Evolutionary conservation across 495 filamentous ascomycete genomes (phyloP).

Genomic region (Tuber indicum): DNA sequence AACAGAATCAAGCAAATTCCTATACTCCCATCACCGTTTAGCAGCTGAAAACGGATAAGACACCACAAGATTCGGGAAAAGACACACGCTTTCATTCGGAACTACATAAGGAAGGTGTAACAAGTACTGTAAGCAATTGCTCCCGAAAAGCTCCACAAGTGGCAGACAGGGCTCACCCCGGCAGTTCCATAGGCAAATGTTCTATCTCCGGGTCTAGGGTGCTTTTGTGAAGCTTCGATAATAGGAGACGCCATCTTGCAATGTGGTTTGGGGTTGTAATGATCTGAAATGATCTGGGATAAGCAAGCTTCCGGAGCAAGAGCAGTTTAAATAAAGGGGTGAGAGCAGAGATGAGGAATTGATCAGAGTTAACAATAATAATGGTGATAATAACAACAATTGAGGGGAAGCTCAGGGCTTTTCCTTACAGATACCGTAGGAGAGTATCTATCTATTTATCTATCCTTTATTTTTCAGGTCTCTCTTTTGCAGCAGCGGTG

Average conservation of each 20-base stretch:
- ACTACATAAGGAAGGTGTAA: constrained; percentile 46
- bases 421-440: background rate
- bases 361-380: background rate
- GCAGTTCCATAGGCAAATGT: constrained; percentile 92
- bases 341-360: background rate
- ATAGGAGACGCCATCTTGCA: constrained; percentile 45
- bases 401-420: background rate
- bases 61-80: constrained; percentile 40
- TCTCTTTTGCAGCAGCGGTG: background rate
- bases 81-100: constrained; percentile 72
- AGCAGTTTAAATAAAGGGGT: background rate
- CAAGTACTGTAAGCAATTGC: constrained; percentile 31
- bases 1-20: constrained; percentile 73
- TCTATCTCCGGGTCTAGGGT: constrained; percentile 60
- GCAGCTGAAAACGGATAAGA: constrained; percentile 19
- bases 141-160: constrained; percentile 17
- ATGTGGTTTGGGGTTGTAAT: background rate
- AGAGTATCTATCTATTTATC: background rate
- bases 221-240: constrained; percentile 57
- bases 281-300: background rate
- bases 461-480: background rate
- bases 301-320: background rate
- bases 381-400: background rate
- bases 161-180: constrained; percentile 54
- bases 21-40: constrained; percentile 44